A percentile compares a stretch with the other conserved stretches of the same genome.
phyloP scores from a whole-genome alignment of 805 yeast genomes.

The Lachancea sp. region DNA sequence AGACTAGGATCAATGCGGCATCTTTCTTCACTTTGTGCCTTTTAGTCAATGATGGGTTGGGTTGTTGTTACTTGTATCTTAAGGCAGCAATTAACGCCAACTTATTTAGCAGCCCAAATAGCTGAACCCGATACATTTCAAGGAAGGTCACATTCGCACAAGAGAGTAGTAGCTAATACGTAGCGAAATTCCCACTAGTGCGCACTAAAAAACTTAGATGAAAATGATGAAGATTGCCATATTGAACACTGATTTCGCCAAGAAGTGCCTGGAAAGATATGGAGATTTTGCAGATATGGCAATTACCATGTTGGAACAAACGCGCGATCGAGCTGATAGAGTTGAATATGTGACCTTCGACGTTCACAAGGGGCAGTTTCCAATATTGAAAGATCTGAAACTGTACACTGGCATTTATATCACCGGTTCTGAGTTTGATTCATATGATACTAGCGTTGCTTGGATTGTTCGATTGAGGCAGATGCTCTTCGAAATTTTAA shows the following conservation, averaged over 20 bases:
- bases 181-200: no score
- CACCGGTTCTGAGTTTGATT: constrained; percentile 45
- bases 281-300: constrained; percentile 28
- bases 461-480: constrained; percentile 40
- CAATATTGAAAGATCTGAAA: constrained; percentile 16
- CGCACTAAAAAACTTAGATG: no score
- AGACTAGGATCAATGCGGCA: no score
- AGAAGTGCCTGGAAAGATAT: constrained; percentile 21
- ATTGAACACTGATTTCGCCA: constrained; percentile 23
- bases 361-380: constrained; percentile 21
- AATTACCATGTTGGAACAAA: constrained; percentile 15
- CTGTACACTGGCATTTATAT: constrained; percentile 35
- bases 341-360: constrained; percentile 20
- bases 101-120: no score
- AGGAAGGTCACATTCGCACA: no score
- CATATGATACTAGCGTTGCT: constrained; percentile 34
- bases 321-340: constrained; percentile 10
- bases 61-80: no score
- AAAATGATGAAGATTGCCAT: constrained; percentile 19
- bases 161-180: no score
- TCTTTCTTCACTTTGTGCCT: no score
- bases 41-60: no score
- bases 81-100: no score
- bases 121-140: no score
- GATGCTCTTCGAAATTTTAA: constrained; percentile 26